phyloP scores from a whole-genome alignment of 768 basidiomycete genomes.

The Lactarius sanguifluus region DNA sequence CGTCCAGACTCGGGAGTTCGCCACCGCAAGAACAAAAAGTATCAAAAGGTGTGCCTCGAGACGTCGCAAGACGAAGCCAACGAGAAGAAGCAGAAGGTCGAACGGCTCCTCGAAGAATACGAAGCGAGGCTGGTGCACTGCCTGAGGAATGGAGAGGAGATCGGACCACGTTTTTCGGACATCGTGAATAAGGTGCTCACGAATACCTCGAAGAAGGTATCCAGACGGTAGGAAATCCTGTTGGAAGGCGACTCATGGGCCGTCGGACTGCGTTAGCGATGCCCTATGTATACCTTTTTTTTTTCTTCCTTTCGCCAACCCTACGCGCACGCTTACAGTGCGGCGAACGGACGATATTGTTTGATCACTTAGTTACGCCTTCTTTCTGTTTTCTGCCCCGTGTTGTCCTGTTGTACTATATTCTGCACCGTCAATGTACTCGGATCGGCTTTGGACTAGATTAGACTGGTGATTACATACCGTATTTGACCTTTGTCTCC shows the following conservation, averaged over 20 bases:
- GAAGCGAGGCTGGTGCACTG: neutral
- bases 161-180: neutral
- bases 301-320: neutral
- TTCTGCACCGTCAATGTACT: neutral
- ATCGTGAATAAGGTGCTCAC: neutral
- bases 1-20: neutral
- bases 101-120: neutral
- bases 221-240: neutral
- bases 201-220: neutral
- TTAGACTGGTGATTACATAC: neutral
- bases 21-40: neutral
- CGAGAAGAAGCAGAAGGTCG: neutral
- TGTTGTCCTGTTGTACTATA: neutral
- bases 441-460: neutral
- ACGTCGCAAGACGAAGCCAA: neutral
- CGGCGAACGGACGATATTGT: neutral
- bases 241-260: neutral
- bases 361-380: neutral
- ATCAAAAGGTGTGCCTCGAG: neutral
- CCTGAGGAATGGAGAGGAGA: neutral
- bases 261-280: neutral
- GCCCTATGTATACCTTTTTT: neutral
- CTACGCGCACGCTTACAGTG: neutral
- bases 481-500: neutral
- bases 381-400: neutral